Percentiles rank a stretch among this genome's conserved stretches.
Evolutionary conservation across 306 rosid genomes (phyloP).

Genomic region (Begonia fuchsioides): DNA sequence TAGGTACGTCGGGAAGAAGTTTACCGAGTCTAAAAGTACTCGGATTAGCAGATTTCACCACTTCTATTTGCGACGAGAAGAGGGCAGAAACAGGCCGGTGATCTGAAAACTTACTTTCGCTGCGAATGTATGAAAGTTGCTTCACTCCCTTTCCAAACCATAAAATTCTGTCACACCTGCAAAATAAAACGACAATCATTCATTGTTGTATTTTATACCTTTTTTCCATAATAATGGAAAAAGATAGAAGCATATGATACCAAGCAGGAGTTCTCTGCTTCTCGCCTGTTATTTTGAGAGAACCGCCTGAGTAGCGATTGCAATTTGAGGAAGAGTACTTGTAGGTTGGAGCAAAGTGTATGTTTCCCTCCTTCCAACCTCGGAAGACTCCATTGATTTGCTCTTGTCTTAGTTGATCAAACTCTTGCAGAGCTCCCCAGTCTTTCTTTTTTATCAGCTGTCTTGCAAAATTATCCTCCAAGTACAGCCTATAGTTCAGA

Average conservation of each 20-base stretch:
- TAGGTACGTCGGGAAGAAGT: slow-evolving; percentile 12
- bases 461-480: slow-evolving; percentile 30
- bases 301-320: slow-evolving; percentile 57
- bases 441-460: slow-evolving; percentile 31
- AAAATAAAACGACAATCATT: background rate
- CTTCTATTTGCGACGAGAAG: slow-evolving; percentile 63
- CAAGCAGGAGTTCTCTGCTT: slow-evolving; percentile 97
- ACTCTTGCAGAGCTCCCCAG: slow-evolving; percentile 59
- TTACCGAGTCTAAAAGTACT: slow-evolving; percentile 27
- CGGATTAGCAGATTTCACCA: slow-evolving; percentile 23
- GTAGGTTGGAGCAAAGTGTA: slow-evolving; percentile 84
- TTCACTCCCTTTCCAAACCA: slow-evolving; percentile 91
- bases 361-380: slow-evolving; percentile 85
- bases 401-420: slow-evolving; percentile 74
- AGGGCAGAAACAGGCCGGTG: slow-evolving; percentile 91
- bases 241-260: slow-evolving; percentile 19
- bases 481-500: slow-evolving; percentile 44
- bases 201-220: no score
- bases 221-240: background rate
- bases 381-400: slow-evolving; percentile 61
- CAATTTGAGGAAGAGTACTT: slow-evolving; percentile 52
- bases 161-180: slow-evolving; percentile 88
- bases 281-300: slow-evolving; percentile 58
- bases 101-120: slow-evolving; percentile 89
- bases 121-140: slow-evolving; percentile 69